A percentile compares a stretch with the other conserved stretches of the same genome.
These are phyloP conservation scores for Tolypocladium amazonense DNA, from an alignment of 2,329 filamentous ascomycete genomes.

Conservation along the genomic window DNA sequence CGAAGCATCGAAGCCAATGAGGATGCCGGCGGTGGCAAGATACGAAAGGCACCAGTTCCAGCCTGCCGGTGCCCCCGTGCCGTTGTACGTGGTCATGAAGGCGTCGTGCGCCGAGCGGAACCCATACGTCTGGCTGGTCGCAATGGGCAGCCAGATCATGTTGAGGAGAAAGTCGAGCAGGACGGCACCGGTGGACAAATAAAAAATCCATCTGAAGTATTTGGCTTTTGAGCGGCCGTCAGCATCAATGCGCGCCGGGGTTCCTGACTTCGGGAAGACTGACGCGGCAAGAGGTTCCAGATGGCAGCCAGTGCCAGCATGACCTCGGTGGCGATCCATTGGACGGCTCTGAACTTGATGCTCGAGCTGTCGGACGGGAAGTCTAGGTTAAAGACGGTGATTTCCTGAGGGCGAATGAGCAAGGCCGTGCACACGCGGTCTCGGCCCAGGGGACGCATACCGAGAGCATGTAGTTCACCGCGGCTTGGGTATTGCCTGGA, in stretches of 20 bases:
- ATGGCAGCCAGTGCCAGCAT: conserved; percentile 37
- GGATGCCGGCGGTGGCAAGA: conserved; percentile 46
- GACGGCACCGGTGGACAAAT: conserved; percentile 37
- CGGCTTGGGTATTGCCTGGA: not conserved
- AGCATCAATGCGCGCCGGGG: not conserved
- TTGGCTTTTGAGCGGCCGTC: not conserved
- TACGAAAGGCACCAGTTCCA: conserved; percentile 57
- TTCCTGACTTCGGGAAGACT: not conserved
- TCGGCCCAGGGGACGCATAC: not conserved
- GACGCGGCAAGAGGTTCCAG: conserved; percentile 35
- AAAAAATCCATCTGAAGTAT: conserved; percentile 37
- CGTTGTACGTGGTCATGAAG: conserved; percentile 51
- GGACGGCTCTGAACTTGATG: conserved; percentile 48
- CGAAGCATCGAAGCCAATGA: conserved; percentile 51
- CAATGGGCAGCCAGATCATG: conserved; percentile 50
- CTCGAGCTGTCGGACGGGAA: conserved; percentile 41
- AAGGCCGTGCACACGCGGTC: not conserved
- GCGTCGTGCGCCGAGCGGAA: conserved; percentile 49
- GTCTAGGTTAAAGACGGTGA: conserved; percentile 43
- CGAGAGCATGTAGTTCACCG: not conserved
- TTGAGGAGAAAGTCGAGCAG: conserved; percentile 49
- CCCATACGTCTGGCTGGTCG: conserved; percentile 41
- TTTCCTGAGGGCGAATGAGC: conserved; percentile 27
- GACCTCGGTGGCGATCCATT: conserved; percentile 47
- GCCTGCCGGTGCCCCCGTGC: conserved; percentile 40